These are phyloP conservation scores for Fusarium proliferatum DNA, from an alignment of 2,329 filamentous ascomycete genomes.

Conservation along the genomic window DNA sequence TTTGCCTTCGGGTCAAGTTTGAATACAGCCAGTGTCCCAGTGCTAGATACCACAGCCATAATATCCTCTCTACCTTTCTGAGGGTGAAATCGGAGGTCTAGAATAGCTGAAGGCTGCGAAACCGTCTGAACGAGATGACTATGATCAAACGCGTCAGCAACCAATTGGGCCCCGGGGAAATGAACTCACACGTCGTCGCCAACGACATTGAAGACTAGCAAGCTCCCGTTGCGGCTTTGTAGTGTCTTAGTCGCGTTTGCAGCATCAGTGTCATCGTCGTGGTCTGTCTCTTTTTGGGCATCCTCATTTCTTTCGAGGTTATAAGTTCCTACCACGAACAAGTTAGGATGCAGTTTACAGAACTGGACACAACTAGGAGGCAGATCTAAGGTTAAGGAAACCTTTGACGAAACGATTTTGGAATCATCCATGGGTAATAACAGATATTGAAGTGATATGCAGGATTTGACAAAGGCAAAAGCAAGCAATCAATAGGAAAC, in stretches of 20 bases:
- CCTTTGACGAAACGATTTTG: conserved; percentile 54
- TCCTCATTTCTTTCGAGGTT: conserved; percentile 69
- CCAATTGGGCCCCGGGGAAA: neutral
- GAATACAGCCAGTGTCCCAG: conserved; percentile 75
- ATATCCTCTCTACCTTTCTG: conserved; percentile 56
- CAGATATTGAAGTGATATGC: neutral
- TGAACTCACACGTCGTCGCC: conserved; percentile 66
- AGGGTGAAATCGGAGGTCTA: conserved; percentile 86
- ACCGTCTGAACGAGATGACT: conserved; percentile 70
- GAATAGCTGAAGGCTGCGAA: conserved; percentile 75
- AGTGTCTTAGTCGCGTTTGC: conserved; percentile 48
- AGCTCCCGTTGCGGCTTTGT: conserved; percentile 78
- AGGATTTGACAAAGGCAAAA: conserved; percentile 5
- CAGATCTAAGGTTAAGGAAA: conserved; percentile 68
- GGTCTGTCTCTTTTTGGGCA: conserved; percentile 36
- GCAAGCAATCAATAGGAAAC: conserved; percentile 10
- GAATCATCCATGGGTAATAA: conserved; percentile 37
- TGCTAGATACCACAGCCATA: conserved; percentile 82
- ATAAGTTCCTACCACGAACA: conserved; percentile 88
- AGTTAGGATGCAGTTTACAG: conserved; percentile 68
- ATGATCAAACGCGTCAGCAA: conserved; percentile 20
- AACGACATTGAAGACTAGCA: conserved; percentile 72
- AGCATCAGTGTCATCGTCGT: conserved; percentile 41
- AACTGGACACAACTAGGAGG: conserved; percentile 85
- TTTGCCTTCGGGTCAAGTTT: conserved; percentile 56